Evolutionary conservation across 2,329 filamentous ascomycete genomes (phyloP).

Genomic region (Neurospora crassa): DNA sequence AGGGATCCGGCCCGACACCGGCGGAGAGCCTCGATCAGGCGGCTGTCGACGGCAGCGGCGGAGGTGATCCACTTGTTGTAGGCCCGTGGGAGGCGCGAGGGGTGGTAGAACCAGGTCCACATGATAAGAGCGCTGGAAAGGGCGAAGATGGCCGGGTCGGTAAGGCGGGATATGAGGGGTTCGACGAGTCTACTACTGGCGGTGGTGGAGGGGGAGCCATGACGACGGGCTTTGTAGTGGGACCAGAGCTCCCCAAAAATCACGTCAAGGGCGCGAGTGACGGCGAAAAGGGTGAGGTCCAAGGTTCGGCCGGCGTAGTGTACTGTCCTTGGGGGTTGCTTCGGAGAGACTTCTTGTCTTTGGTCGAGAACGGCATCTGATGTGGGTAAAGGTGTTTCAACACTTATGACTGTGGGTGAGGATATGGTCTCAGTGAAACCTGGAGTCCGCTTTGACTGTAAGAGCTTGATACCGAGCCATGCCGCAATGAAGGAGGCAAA

Average conservation of each 20-base stretch:
- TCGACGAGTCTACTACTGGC: conserved; percentile 25
- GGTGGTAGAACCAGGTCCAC: conserved; percentile 81
- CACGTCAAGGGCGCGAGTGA: conserved; percentile 63
- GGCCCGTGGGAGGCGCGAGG: conserved; percentile 57
- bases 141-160: conserved; percentile 65
- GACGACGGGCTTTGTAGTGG: conserved; percentile 34
- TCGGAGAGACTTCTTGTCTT: neutral
- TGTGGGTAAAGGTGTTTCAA: conserved; percentile 1
- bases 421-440: conserved; percentile 31
- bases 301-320: conserved; percentile 60
- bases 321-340: conserved; percentile 18
- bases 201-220: conserved; percentile 27
- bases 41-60: conserved; percentile 63
- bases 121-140: conserved; percentile 66
- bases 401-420: conserved; percentile 9
- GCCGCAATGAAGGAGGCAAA: conserved; percentile 48
- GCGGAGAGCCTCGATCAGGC: conserved; percentile 65
- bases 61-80: conserved; percentile 79
- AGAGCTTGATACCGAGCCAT: conserved; percentile 45
- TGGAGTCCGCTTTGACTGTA: conserved; percentile 45
- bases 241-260: conserved; percentile 58
- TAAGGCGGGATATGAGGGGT: conserved; percentile 30
- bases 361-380: neutral
- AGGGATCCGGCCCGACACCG: conserved; percentile 54
- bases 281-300: conserved; percentile 72